Percentiles rank a stretch among this genome's conserved stretches.
Evolutionary conservation across 495 filamentous ascomycete species (phyloP).

Genomic region (Penicillium malachiteum): DNA sequence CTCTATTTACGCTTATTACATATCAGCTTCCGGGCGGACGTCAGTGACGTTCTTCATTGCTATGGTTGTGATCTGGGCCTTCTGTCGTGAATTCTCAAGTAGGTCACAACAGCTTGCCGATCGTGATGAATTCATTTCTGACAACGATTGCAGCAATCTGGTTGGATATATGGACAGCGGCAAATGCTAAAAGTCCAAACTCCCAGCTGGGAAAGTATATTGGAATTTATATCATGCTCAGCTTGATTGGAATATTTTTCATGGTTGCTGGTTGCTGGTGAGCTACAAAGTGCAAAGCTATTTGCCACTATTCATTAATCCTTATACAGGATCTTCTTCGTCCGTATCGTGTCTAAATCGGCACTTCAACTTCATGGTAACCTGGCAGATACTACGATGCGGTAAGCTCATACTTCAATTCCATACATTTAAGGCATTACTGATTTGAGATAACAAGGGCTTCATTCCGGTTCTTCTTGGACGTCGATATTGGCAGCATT

Average conservation of each 20-base stretch:
- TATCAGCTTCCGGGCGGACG: background rate
- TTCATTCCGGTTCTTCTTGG: conserved; percentile 8
- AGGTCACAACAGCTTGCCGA: background rate
- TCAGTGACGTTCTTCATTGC: background rate
- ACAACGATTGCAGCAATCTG: background rate
- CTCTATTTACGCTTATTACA: background rate
- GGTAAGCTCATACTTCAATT: background rate
- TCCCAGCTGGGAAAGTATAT: background rate
- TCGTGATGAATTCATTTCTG: background rate
- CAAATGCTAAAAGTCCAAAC: background rate
- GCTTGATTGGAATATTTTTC: background rate
- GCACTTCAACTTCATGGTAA: background rate
- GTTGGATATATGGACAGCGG: background rate
- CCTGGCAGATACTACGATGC: background rate
- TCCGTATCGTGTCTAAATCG: background rate
- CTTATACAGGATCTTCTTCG: background rate
- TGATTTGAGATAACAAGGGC: background rate
- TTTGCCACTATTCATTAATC: too few relatives aligned
- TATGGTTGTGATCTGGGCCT: background rate
- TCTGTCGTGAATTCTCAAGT: conserved; percentile 1
- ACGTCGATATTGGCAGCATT: conserved; percentile 9
- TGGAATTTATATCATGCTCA: background rate
- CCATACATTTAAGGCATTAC: background rate
- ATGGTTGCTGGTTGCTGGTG: background rate
- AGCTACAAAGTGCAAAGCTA: background rate